Evolutionary conservation across 208 protist species (phyloP), one percentile per base, ranked within the genome.

Genomic region (Leishmania lainsoni): DNA sequence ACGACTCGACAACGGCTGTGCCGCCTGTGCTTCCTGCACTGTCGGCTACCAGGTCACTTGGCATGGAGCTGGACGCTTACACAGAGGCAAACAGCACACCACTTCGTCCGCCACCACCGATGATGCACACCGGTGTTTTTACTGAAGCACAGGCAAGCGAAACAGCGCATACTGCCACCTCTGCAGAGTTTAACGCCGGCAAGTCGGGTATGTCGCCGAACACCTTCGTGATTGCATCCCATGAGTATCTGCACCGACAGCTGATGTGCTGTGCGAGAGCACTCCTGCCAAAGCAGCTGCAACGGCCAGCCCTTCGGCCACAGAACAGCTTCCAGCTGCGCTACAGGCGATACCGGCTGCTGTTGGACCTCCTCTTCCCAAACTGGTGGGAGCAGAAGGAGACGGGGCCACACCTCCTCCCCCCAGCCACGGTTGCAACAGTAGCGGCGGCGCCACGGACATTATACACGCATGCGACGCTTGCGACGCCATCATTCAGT

Each of bases 401-500:
- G 48, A 6, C 69, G 45, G 22, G 29, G 4, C 73, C 4, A 48
- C 4, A 45, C 29, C 73, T 32, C 69, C 52, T 39, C 51, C 35
- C 68, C 61, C 22, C 10, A 76, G 16, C 12, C 51, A 39, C 32
- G 51, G 26, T 3, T 5, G 66, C 32, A 59, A n/a, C 66, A 54
- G 45, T 61, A 63, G 66, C 14, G 61, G 8, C 69, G 22, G n/a
- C 22, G 45, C 26, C 22, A 39, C 49, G 5, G 16, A 51, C 26
- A 35, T 63, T 26, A 59, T 65, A 10, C 73, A 73, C 74, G 63
- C 73, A 49, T 91, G 89, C 77, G 89, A 89, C n/a, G 85, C 87
- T 26, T 89, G 84, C 52, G 89, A 94, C 3, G 86, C 85, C 20
- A 86, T 95, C 29, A 80, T 90, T n/a, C 71, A 86, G 35, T 94